Percentiles rank a stretch among this genome's conserved stretches.
Evolutionary conservation across 176 grass and related monocot species (phyloP).

Genomic region (Hordeum vulgare): DNA sequence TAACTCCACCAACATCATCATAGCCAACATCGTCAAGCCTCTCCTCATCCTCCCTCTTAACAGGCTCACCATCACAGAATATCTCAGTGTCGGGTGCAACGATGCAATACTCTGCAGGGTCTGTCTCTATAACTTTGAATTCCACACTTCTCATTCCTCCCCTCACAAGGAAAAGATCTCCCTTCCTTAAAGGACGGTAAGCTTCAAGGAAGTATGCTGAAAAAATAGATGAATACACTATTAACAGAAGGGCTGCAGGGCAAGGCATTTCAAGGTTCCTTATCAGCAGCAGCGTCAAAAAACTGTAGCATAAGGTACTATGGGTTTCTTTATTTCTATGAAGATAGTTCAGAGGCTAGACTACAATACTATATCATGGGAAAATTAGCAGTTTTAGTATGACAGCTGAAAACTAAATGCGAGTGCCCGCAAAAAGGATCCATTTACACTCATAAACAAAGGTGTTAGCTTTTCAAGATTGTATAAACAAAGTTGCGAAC

Average conservation of each 20-base stretch:
- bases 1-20: constrained; percentile 81
- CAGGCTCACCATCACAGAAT: constrained; percentile 80
- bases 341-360: not conserved
- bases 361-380: not conserved
- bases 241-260: not conserved
- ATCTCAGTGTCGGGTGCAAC: constrained; percentile 88
- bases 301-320: not conserved
- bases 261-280: not conserved
- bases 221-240: not conserved
- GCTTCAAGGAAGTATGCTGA: constrained; percentile 87
- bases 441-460: not conserved
- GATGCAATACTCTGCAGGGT: constrained; percentile 69
- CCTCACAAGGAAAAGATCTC: constrained; percentile 77
- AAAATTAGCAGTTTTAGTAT: not conserved
- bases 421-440: not conserved
- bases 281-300: not conserved
- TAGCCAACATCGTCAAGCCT: constrained; percentile 73
- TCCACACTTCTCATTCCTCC: constrained; percentile 86
- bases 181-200: constrained; percentile 74
- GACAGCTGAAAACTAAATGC: not conserved
- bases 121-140: constrained; percentile 83
- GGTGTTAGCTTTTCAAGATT: not conserved
- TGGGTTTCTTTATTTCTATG: not conserved
- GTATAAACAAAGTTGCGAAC: not conserved
- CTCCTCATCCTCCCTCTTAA: constrained; percentile 88